Evolutionary conservation across 192 early-diverging fungal species (phyloP), one percentile per base, ranked within the genome.

Genomic region (Rhizophagus clarus): DNA sequence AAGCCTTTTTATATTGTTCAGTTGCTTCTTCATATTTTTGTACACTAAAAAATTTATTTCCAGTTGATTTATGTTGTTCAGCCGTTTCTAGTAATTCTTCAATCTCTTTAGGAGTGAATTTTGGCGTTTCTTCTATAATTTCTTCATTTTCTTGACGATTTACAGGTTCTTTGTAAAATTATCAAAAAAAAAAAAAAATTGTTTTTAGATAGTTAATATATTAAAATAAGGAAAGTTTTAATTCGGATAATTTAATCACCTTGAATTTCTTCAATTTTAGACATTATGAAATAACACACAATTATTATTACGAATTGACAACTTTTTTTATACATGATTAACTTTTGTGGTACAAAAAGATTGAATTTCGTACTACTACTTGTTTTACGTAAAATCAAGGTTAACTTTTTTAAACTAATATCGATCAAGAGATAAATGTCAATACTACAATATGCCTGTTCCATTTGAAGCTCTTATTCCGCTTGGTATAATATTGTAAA

Each of bases 391-490:
- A 42, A 42, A 42, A 42, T 42, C 40, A 2, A 40, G 37, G 8
- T 40, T 40, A 4, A 34, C 3, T 34, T 34, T 6, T 40, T 40
- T 40, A 40, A 40, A 40, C 37, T 40, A n/a, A n/a, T n/a, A 40
- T 40, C 37, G 37, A 7, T 6, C 37, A 40, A 40, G 32, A 32
- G 37, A 40, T 40, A 40, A 40, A 40, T 40, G 6, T 8, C 6
- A 45, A 12, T 56, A 22, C 7, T 56, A 56, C 51, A 56, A 56
- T 56, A 92, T 92, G 93, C 93, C 93, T 81, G 86, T 95, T 83
- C 93, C 92, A 72, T 93, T 93, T 76, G 93, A 95, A 87, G 89
- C 90, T 26, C 78, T 95, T 77, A 86, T 95, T 83, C 93, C 93
- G 42, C 91, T 93, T 82, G 92, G 84, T 80, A 82, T 32, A 20